A percentile compares a stretch with the other conserved stretches of the same genome.
Conservation (phyloP, 306 rosid genomes). For the Lathyrus sativus region DNA sequence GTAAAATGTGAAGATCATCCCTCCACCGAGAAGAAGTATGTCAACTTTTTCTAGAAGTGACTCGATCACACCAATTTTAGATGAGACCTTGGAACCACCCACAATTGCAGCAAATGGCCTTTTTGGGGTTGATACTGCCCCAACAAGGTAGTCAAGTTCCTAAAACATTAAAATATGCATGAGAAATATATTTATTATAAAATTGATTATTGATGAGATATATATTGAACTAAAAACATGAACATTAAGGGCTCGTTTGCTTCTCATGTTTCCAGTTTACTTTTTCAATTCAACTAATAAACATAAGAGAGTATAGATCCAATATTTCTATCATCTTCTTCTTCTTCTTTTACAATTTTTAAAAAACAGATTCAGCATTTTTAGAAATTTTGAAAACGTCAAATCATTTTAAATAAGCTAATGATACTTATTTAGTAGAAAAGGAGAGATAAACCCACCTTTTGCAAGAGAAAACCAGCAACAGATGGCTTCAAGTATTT, state of each 20-base stretch:
- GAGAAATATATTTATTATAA: slow-evolving; percentile 13
- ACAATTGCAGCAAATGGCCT: slow-evolving; percentile 99
- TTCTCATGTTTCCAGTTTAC: no score
- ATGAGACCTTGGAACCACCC: slow-evolving; percentile 99
- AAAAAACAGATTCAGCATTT: no score
- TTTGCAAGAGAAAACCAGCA: slow-evolving; percentile 96
- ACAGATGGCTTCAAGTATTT: slow-evolving; percentile 96
- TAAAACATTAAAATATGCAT: slow-evolving; percentile 39
- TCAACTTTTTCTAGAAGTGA: slow-evolving; percentile 90
- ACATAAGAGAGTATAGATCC: no score
- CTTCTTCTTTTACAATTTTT: no score
- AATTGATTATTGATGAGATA: slow-evolving; percentile 2
- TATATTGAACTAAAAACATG: slow-evolving; percentile 9
- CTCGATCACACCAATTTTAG: slow-evolving; percentile 96
- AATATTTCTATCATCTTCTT: no score
- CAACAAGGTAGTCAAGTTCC: slow-evolving; percentile 99
- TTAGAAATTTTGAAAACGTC: no score
- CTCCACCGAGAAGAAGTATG: slow-evolving; percentile 94
- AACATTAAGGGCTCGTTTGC: no score
- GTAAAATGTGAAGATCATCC: slow-evolving; percentile 99
- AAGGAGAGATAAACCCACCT: slow-evolving; percentile 54
- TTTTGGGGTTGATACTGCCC: slow-evolving; percentile 93
- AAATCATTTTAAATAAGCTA: background rate
- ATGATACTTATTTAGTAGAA: background rate
- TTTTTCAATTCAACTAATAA: no score